phyloP scores from a whole-genome alignment of 2,329 filamentous ascomycete genomes.

The Talaromyces amestolkiae region DNA sequence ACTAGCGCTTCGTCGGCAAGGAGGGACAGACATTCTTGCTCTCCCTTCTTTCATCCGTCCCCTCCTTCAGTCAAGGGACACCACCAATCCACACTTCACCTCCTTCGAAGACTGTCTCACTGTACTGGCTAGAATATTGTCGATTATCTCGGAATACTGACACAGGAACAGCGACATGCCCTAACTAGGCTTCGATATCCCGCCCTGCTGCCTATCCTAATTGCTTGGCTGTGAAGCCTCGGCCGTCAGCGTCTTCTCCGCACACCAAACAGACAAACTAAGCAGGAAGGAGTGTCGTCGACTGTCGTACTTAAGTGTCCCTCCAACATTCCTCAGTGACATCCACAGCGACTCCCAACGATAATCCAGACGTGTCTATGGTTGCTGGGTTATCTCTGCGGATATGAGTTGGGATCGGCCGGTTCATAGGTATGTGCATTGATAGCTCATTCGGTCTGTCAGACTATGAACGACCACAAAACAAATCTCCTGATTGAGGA shows the following conservation, averaged over 20 bases:
- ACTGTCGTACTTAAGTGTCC: constrained; percentile 24
- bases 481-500: neutral
- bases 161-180: constrained; percentile 8
- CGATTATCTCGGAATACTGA: neutral
- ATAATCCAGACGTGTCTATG: constrained; percentile 37
- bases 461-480: neutral
- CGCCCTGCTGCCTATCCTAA: constrained; percentile 24
- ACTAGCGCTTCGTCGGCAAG: constrained; percentile 13
- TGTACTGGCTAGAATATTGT: neutral
- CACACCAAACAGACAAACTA: neutral
- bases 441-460: neutral
- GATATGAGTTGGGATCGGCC: constrained; percentile 50
- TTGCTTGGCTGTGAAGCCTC: constrained; percentile 25
- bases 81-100: neutral
- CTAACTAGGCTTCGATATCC: constrained; percentile 13
- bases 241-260: constrained; percentile 19
- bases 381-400: constrained; percentile 39
- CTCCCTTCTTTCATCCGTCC: constrained; percentile 1
- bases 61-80: constrained; percentile 11
- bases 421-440: constrained; percentile 43
- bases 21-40: constrained; percentile 15
- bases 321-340: constrained; percentile 32
- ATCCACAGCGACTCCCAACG: constrained; percentile 20
- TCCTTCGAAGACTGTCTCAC: neutral
- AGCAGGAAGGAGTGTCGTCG: neutral